phyloP scores from a whole-genome alignment of 2,329 filamentous ascomycete genomes.

The Claviceps africana region DNA sequence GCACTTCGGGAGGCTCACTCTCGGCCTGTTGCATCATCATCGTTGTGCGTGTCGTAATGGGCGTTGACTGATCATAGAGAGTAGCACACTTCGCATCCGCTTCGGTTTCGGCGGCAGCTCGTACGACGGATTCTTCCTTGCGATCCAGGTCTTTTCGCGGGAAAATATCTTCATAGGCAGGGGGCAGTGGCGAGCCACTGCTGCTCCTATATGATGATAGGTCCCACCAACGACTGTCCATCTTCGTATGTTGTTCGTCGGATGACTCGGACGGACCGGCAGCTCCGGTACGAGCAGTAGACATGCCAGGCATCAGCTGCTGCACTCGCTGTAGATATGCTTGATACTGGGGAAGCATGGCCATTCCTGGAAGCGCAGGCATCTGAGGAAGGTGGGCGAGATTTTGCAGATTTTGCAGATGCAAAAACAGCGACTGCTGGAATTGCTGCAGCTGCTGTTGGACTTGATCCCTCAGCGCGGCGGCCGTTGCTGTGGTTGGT shows the following conservation, averaged over 20 bases:
- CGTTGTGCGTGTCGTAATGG: constrained; percentile 12
- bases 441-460: constrained; percentile 62
- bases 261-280: constrained; percentile 28
- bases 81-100: constrained; percentile 43
- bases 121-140: constrained; percentile 44
- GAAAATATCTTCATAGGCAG: constrained; percentile 69
- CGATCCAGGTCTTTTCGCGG: constrained; percentile 40
- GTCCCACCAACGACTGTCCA: constrained; percentile 54
- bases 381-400: constrained; percentile 37
- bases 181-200: constrained; percentile 40
- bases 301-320: constrained; percentile 55
- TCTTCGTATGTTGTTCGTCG: constrained; percentile 24
- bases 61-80: constrained; percentile 32
- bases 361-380: constrained; percentile 41
- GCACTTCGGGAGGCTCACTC: constrained; percentile 27
- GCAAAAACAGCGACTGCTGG: constrained; percentile 54
- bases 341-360: constrained; percentile 57
- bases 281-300: constrained; percentile 34
- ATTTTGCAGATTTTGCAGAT: constrained; percentile 55
- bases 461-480: constrained; percentile 60
- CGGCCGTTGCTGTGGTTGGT: constrained; percentile 47
- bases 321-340: constrained; percentile 53
- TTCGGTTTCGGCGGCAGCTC: constrained; percentile 43
- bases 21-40: constrained; percentile 23
- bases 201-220: constrained; percentile 40